Evolutionary conservation across 352 stramenopile species (phyloP).

Genomic region (Heterotrichella gracilis): DNA sequence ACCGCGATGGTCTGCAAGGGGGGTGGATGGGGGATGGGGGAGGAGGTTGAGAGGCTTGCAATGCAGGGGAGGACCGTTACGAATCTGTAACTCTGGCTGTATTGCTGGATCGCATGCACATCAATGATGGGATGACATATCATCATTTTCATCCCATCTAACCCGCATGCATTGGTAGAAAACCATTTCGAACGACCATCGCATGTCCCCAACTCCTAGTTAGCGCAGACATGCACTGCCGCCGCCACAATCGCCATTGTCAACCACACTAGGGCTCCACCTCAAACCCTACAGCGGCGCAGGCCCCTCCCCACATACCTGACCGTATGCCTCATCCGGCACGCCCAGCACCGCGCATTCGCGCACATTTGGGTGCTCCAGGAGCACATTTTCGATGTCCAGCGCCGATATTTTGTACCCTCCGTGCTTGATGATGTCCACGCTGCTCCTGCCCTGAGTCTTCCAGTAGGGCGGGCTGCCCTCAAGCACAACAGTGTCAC

Average conservation of each 20-base stretch:
- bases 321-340: conserved; percentile 26
- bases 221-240: conserved; percentile 32
- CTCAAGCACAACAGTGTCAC: conserved; percentile 44
- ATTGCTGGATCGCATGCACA: conserved; percentile 23
- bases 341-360: conserved; percentile 48
- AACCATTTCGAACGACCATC: conserved; percentile 26
- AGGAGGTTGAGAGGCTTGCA: no score
- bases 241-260: no score
- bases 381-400: conserved; percentile 42
- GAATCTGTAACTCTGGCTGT: conserved; percentile 27
- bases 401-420: conserved; percentile 59
- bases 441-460: conserved; percentile 41
- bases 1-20: no score
- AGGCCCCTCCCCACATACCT: no score
- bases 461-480: conserved; percentile 34
- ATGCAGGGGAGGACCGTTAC: no score
- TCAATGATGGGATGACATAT: no score
- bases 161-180: no score
- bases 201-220: conserved; percentile 29
- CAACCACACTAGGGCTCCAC: no score
- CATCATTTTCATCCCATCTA: no score
- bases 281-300: no score
- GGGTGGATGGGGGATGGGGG: no score
- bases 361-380: conserved; percentile 36
- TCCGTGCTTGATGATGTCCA: conserved; percentile 50